A percentile compares a stretch with the other conserved stretches of the same genome.
These are phyloP conservation scores for Brassica napus DNA, from an alignment of 345 rosid genomes.

Conservation along the genomic window DNA sequence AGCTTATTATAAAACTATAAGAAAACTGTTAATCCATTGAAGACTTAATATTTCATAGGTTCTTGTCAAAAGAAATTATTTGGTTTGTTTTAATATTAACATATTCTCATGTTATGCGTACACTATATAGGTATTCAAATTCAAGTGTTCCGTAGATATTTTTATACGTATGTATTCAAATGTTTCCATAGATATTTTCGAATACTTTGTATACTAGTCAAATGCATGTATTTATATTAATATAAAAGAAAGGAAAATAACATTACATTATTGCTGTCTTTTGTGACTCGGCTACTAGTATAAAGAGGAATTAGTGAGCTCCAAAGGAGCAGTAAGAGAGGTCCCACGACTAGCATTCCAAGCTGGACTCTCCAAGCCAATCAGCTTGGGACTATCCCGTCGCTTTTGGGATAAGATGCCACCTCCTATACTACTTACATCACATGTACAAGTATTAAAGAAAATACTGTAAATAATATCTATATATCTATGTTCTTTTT, in stretches of 20 bases:
- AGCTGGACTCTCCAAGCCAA: conserved; percentile 37
- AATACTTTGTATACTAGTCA: background rate
- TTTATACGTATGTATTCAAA: background rate
- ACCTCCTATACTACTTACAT: conserved; percentile 19
- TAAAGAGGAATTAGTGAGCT: conserved; percentile 13
- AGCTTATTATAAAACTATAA: background rate
- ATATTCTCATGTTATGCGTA: background rate
- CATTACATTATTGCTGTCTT: background rate
- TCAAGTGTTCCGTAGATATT: background rate
- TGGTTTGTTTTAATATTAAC: background rate
- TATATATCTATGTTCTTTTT: background rate
- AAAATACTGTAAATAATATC: background rate
- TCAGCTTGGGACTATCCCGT: conserved; percentile 23
- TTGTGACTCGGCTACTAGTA: conserved; percentile 23
- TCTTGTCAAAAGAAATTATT: background rate
- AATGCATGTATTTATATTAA: background rate
- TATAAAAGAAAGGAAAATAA: background rate
- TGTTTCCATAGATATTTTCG: conserved; percentile 19
- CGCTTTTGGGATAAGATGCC: conserved; percentile 43
- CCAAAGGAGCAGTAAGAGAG: conserved; percentile 32
- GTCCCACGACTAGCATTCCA: conserved; percentile 32
- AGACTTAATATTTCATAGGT: background rate
- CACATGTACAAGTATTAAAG: background rate
- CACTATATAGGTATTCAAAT: background rate
- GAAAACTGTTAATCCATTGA: background rate